Conservation (phyloP, 352 stramenopile genomes). For the Halophytophthora polymorphica region DNA sequence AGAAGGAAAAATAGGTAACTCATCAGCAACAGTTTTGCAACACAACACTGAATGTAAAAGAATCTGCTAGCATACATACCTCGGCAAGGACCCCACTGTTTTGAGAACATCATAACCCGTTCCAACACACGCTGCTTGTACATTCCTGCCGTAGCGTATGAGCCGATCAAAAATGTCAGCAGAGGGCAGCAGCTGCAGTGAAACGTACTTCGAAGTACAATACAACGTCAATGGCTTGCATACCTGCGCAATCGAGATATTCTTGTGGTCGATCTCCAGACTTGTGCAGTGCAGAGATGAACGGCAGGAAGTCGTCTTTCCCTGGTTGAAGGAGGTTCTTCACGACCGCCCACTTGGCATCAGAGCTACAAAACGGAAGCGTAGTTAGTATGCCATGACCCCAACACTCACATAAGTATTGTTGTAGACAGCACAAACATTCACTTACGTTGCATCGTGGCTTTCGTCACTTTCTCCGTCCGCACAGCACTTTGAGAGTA, state of each 20-base stretch:
- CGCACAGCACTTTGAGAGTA: constrained; percentile 3
- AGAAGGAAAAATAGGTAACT: not conserved
- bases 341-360: constrained; percentile 44
- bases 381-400: not conserved
- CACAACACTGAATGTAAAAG: not conserved
- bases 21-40: not conserved
- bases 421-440: not conserved
- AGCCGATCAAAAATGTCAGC: constrained; percentile 6
- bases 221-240: constrained; percentile 2
- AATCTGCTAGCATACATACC: constrained; percentile 17
- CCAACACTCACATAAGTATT: not conserved
- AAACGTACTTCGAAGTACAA: too few relatives aligned
- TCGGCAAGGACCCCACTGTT: constrained; percentile 27
- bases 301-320: constrained; percentile 40
- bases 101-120: constrained; percentile 31
- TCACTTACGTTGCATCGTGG: not conserved
- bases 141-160: constrained; percentile 12
- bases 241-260: constrained; percentile 21
- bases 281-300: constrained; percentile 7
- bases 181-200: not conserved
- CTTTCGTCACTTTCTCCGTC: not conserved
- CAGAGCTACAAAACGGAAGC: constrained; percentile 15
- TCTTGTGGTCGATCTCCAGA: constrained; percentile 1
- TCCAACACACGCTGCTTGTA: constrained; percentile 35
- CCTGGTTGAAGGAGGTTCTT: constrained; percentile 39